Percentiles rank a stretch among this genome's conserved stretches.
Conservation (phyloP, 2,329 filamentous ascomycete species). For the Cytospora chrysosperma region DNA sequence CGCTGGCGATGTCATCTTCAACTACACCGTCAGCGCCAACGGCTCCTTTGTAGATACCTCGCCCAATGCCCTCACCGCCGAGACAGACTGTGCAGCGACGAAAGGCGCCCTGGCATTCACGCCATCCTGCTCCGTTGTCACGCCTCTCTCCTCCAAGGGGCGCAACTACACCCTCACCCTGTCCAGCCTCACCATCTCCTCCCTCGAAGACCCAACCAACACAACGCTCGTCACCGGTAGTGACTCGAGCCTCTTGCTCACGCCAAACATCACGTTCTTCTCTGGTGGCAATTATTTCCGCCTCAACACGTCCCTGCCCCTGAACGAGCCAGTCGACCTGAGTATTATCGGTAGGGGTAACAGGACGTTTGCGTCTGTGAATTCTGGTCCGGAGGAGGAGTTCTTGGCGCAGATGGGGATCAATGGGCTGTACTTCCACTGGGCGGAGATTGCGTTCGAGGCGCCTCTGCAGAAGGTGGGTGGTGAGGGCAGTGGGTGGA, state of each 20-base stretch:
- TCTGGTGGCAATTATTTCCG: slow-evolving; percentile 38
- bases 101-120: slow-evolving; percentile 35
- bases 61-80: slow-evolving; percentile 41
- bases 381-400: slow-evolving; percentile 34
- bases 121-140: slow-evolving; percentile 42
- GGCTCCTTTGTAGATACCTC: slow-evolving; percentile 35
- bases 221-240: slow-evolving; percentile 42
- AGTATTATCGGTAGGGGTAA: slow-evolving; percentile 34
- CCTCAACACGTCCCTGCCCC: slow-evolving; percentile 35
- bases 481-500: slow-evolving; percentile 34
- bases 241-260: slow-evolving; percentile 45
- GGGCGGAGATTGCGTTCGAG: slow-evolving; percentile 45
- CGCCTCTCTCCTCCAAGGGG: slow-evolving; percentile 53
- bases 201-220: slow-evolving; percentile 34
- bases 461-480: slow-evolving; percentile 43
- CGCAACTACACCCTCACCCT: slow-evolving; percentile 55
- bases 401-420: slow-evolving; percentile 44
- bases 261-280: slow-evolving; percentile 37
- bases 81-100: slow-evolving; percentile 36
- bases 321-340: slow-evolving; percentile 32
- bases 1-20: slow-evolving; percentile 35
- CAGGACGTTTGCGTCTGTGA: slow-evolving; percentile 33
- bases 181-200: slow-evolving; percentile 34
- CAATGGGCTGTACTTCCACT: slow-evolving; percentile 41
- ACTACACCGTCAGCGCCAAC: slow-evolving; percentile 33